phyloP scores from a whole-genome alignment of 2,329 filamentous ascomycete species.

The Sarocladium kiliense region DNA sequence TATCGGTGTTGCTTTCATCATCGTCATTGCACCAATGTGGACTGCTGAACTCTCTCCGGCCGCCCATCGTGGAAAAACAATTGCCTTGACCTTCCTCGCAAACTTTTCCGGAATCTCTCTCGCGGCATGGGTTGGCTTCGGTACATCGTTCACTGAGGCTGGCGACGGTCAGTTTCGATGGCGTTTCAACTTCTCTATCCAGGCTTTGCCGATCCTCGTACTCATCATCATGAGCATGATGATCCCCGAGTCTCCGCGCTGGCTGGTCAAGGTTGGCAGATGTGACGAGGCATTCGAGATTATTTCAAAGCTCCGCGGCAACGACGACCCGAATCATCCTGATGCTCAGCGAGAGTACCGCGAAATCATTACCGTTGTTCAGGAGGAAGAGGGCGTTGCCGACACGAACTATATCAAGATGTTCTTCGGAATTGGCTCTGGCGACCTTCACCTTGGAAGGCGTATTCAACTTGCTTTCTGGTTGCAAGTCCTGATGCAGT shows the following conservation, averaged over 20 bases:
- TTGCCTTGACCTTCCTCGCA: no score
- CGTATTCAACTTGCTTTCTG: constrained; percentile 66
- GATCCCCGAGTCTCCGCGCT: constrained; percentile 66
- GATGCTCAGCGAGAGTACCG: constrained; percentile 59
- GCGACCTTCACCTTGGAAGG: constrained; percentile 59
- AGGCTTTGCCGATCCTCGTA: constrained; percentile 56
- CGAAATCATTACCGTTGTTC: constrained; percentile 60
- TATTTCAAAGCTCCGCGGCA: constrained; percentile 58
- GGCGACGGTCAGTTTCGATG: constrained; percentile 55
- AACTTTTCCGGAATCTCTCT: no score
- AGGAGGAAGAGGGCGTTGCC: constrained; percentile 49
- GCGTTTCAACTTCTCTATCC: constrained; percentile 66
- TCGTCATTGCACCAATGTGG: no score
- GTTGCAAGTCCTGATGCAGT: constrained; percentile 67
- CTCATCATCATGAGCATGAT: constrained; percentile 58
- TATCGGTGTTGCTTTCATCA: no score
- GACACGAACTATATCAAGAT: constrained; percentile 49
- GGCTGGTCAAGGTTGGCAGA: constrained; percentile 61
- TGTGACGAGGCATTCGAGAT: constrained; percentile 64
- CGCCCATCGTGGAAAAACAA: no score
- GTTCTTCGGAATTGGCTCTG: constrained; percentile 62
- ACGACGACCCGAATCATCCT: constrained; percentile 42
- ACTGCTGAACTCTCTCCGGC: no score
- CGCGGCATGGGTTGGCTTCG: no score
- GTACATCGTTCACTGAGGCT: constrained; percentile 54